Evolutionary conservation across 148 eudicot species (phyloP).

Genomic region (Rhododendron ferrugineum): DNA sequence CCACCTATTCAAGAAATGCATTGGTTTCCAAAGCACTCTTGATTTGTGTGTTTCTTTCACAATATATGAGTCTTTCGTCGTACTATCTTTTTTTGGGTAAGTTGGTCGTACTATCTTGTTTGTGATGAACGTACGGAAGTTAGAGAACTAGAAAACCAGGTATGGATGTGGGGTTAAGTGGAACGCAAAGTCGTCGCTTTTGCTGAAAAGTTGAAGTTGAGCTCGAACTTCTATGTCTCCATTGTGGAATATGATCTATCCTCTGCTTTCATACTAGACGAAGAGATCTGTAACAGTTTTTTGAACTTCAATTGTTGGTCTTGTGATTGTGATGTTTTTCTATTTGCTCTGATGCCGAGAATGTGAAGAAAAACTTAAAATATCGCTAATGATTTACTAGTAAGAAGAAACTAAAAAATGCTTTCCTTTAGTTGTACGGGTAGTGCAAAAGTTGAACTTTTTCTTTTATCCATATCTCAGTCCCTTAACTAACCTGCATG

Average conservation of each 20-base stretch:
- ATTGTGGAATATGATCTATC: background rate
- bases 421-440: background rate
- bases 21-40: background rate
- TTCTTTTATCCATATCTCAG: background rate
- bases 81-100: background rate
- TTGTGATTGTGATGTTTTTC: background rate
- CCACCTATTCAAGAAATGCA: background rate
- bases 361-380: background rate
- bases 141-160: background rate
- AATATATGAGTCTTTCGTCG: background rate
- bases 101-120: background rate
- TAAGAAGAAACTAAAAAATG: background rate
- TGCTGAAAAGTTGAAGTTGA: background rate
- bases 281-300: background rate
- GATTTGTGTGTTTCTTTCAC: background rate
- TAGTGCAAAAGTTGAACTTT: background rate
- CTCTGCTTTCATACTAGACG: background rate
- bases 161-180: background rate
- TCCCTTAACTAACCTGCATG: background rate
- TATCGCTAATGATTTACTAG: background rate
- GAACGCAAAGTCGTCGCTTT: background rate
- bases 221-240: background rate
- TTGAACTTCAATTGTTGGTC: background rate
- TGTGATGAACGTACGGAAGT: background rate
- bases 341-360: background rate